Base-by-base conservation (phyloP, 192 early-diverging fungal genomes). In the Gonapodya prolifera region DNA sequence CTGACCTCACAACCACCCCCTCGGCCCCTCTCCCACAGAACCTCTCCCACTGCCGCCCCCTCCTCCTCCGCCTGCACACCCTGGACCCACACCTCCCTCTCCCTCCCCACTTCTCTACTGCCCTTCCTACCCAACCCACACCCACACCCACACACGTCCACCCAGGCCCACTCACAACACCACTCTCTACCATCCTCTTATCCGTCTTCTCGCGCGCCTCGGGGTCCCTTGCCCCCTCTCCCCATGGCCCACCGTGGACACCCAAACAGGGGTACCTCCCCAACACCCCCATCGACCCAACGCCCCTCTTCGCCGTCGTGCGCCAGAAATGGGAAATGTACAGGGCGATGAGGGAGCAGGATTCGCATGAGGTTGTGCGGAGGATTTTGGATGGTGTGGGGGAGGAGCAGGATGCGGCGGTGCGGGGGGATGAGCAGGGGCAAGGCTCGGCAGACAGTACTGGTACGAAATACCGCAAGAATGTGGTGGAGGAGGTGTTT, bases 401-500 rank as follows among this genome's bases (percentile, higher is more conserved):
- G 71, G 71, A 32, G 71, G 71, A 73, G 71, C 71, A 73, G 71
- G 18, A 13, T 8, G 71, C 71, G 71, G 28, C 28, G n/a, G n/a
- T n/a, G n/a, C n/a, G n/a, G n/a, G n/a, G n/a, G n/a, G 45, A 23
- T 16, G 23, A 61, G 45, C 8, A 61, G 23, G 45, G 45, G 23
- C 8, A 61, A 61, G 45, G 45, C 45, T 8, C 8, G 8, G 29
- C 71, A 29, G 71, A 32, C 18, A 69, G 70, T 31, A 69, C 35
- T 31, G 70, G 35, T 1, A 75, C 35, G 75, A 73, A 32, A 29
- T n/a, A n/a, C n/a, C n/a, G n/a, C n/a, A 30, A 35, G 16, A 87
- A 87, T 29, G 88, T 89, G 75, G 85, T 92, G 28, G 91, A 93
- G 76, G 79, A 77, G 17, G 82, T 88, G n/a, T 93, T 93, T 84